Evolutionary conservation across 1,284 basidiomycete species (phyloP).

Genomic region (Hymenochaete sp.): DNA sequence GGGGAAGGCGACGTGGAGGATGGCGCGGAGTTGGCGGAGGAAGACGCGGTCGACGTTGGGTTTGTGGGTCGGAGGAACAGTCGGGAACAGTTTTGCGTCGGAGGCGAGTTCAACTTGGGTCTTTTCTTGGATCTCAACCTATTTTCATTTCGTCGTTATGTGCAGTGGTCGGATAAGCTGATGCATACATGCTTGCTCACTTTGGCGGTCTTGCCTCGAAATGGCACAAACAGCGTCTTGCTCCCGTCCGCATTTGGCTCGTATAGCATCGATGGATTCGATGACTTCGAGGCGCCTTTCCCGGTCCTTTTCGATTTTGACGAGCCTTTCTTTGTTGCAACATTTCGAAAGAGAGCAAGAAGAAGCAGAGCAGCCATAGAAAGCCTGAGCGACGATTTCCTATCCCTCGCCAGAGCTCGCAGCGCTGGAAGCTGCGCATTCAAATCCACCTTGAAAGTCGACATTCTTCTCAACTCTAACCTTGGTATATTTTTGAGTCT

Average conservation of each 20-base stretch:
- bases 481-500: too few species aligned
- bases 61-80: constrained; percentile 40
- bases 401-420: too few species aligned
- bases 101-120: constrained; percentile 34
- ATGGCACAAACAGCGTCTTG: constrained; percentile 60
- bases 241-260: constrained; percentile 45
- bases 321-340: too few species aligned
- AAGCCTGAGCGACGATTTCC: too few species aligned
- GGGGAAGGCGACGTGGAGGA: constrained; percentile 72
- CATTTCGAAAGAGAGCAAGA: too few species aligned
- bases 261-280: constrained; percentile 52
- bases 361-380: too few species aligned
- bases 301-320: too few species aligned
- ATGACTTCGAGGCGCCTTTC: too few species aligned
- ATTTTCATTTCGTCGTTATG: constrained; percentile 22
- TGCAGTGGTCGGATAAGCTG: not conserved
- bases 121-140: constrained; percentile 35
- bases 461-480: too few species aligned
- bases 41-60: constrained; percentile 75
- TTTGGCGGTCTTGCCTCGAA: constrained; percentile 52
- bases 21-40: constrained; percentile 68
- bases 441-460: too few species aligned
- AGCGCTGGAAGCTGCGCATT: too few species aligned
- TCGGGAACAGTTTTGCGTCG: constrained; percentile 49
- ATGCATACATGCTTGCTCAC: constrained; percentile 27